Conservation (phyloP, 2,329 filamentous ascomycete species). For the Arthrobotrys conoides region DNA sequence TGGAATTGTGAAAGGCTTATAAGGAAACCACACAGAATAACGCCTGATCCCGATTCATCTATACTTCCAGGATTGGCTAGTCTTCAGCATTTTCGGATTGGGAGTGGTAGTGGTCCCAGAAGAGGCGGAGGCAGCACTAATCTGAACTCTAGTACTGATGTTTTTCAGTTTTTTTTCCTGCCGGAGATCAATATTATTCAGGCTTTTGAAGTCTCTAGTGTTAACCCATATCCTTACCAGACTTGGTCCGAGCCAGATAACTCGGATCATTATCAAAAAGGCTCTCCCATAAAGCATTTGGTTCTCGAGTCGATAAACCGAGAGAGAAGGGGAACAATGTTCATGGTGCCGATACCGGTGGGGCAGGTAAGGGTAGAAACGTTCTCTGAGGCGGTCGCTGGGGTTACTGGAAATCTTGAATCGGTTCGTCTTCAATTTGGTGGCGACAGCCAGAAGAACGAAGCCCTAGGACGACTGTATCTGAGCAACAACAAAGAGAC, state of each 20-base stretch:
- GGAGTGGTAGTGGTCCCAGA: neutral
- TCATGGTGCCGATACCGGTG: too few relatives aligned
- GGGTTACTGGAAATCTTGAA: constrained; percentile 4
- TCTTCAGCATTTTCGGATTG: constrained; percentile 20
- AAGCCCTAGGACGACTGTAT: neutral
- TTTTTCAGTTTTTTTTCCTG: neutral
- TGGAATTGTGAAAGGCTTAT: too few relatives aligned
- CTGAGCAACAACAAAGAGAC: constrained; percentile 22
- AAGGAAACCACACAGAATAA: too few relatives aligned
- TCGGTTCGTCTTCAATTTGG: neutral
- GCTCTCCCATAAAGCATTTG: neutral
- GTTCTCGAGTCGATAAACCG: neutral
- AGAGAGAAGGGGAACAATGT: too few relatives aligned
- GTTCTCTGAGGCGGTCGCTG: neutral
- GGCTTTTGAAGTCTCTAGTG: neutral
- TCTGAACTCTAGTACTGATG: neutral
- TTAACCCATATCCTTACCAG: neutral
- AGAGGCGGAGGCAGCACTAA: too few relatives aligned
- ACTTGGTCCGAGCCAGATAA: neutral
- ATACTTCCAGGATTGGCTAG: constrained; percentile 4
- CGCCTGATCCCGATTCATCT: too few relatives aligned
- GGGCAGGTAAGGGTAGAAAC: too few relatives aligned
- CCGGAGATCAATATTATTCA: neutral
- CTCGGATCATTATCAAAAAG: neutral
- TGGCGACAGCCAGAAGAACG: neutral